A percentile compares a stretch with the other conserved stretches of the same genome.
Evolutionary conservation across 306 rosid genomes (phyloP).

Genomic region (Oemleria cerasiformis): DNA sequence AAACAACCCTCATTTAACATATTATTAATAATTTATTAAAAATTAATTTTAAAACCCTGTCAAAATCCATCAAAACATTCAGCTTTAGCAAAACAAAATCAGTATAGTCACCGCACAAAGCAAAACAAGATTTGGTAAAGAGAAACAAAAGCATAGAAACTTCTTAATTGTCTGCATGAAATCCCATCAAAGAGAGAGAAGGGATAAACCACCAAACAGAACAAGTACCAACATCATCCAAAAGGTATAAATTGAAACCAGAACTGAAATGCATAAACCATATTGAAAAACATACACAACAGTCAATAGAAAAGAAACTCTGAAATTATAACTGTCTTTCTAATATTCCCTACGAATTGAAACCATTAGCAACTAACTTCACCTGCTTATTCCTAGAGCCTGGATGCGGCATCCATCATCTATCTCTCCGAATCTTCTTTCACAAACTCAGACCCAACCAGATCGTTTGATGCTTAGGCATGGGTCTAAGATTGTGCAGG

Average conservation of each 20-base stretch:
- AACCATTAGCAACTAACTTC: conserved; percentile 5
- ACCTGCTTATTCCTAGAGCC: conserved; percentile 22
- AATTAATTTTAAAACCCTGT: background rate
- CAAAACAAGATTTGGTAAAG: background rate
- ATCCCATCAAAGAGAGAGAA: too few relatives aligned
- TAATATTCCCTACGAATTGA: conserved; percentile 7
- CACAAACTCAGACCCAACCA: conserved; percentile 19
- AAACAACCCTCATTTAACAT: too few relatives aligned
- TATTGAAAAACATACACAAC: background rate
- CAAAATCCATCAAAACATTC: background rate
- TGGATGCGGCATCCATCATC: background rate
- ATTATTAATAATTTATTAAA: too few relatives aligned
- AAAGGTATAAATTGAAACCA: background rate
- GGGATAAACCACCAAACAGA: background rate
- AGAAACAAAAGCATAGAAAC: background rate
- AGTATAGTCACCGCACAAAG: background rate
- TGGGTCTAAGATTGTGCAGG: conserved; percentile 31
- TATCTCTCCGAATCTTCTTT: background rate
- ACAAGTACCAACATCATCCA: background rate
- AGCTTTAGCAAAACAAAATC: background rate
- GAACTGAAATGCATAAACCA: background rate
- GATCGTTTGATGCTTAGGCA: conserved; percentile 11
- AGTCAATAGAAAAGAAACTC: background rate
- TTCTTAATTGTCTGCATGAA: background rate
- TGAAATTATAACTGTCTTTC: background rate